A percentile compares a stretch with the other conserved stretches of the same genome.
These are phyloP conservation scores for Axilococcus clingmanii DNA, from an alignment of 139 green algal genomes.

Conservation along the genomic window DNA sequence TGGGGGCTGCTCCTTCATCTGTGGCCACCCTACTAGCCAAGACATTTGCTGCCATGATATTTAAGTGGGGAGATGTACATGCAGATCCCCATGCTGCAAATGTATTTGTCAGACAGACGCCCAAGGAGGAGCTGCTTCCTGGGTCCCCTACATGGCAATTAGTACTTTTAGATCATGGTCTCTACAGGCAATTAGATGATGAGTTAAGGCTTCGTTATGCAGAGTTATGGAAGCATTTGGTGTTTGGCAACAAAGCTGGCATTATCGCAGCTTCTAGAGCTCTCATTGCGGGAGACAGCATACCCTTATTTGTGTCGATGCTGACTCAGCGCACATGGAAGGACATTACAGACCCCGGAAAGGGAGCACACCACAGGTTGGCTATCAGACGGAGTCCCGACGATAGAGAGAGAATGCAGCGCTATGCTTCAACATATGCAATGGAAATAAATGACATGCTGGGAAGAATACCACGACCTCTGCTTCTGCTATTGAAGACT, in stretches of 20 bases:
- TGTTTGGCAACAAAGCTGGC: slow-evolving; percentile 42
- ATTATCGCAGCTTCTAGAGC: slow-evolving; percentile 11
- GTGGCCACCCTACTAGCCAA: slow-evolving; percentile 58
- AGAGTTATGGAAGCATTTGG: slow-evolving; percentile 65
- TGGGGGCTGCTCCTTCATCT: slow-evolving; percentile 10
- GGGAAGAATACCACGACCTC: slow-evolving; percentile 54
- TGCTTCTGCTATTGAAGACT: slow-evolving; percentile 94
- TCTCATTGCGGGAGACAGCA: slow-evolving; percentile 75
- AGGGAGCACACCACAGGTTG: background rate
- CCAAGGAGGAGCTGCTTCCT: background rate
- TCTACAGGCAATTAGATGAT: slow-evolving; percentile 53
- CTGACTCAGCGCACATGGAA: slow-evolving; percentile 81
- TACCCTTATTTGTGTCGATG: slow-evolving; percentile 77
- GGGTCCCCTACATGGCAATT: slow-evolving; percentile 46
- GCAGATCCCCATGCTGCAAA: slow-evolving; percentile 43
- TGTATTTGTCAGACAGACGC: slow-evolving; percentile 43
- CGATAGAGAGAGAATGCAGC: slow-evolving; percentile 37
- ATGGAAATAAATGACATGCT: slow-evolving; percentile 70
- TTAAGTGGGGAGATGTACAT: slow-evolving; percentile 64
- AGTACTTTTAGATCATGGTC: slow-evolving; percentile 82
- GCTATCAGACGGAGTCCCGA: slow-evolving; percentile 2
- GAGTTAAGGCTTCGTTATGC: slow-evolving; percentile 61
- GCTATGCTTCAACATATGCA: slow-evolving; percentile 56
- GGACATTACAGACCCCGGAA: slow-evolving; percentile 33
- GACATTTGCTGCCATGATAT: slow-evolving; percentile 86